phyloP scores from a whole-genome alignment of 257 asterid species.

The Agastache rugosa region DNA sequence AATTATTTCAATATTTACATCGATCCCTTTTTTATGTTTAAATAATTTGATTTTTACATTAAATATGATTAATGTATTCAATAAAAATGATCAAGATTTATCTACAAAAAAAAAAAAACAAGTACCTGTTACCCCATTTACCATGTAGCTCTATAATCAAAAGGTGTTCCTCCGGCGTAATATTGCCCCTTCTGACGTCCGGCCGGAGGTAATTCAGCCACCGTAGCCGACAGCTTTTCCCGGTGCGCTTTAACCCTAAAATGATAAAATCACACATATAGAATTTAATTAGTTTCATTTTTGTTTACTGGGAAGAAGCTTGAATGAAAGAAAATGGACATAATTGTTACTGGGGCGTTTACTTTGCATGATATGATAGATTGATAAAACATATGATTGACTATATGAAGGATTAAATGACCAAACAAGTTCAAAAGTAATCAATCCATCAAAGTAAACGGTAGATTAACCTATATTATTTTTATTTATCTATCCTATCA shows the following conservation, averaged over 20 bases:
- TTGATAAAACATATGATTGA: too few species aligned
- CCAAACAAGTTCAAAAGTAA: too few species aligned
- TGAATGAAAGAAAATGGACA: neutral
- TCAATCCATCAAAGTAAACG: too few species aligned
- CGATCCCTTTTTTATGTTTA: neutral
- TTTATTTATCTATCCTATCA: too few species aligned
- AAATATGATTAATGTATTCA: neutral
- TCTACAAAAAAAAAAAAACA: too few species aligned
- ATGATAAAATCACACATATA: neutral
- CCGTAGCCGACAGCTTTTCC: conserved; percentile 92
- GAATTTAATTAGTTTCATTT: neutral
- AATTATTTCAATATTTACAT: neutral
- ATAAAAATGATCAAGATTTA: neutral
- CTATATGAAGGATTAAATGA: too few species aligned
- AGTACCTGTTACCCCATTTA: conserved; percentile 94
- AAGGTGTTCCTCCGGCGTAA: conserved; percentile 87
- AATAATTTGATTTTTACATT: neutral
- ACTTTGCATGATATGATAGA: too few species aligned
- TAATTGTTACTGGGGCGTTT: too few species aligned
- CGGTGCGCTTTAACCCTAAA: conserved; percentile 87
- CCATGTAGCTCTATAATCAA: conserved; percentile 92
- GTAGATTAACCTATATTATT: too few species aligned
- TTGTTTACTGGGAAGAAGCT: too few species aligned
- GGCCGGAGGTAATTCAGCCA: conserved; percentile 98
- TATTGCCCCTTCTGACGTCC: conserved; percentile 88